Evolutionary conservation across 2,329 filamentous ascomycete species (phyloP), one percentile per base, ranked within the genome.

Genomic region (Pseudopithomyces maydicus): DNA sequence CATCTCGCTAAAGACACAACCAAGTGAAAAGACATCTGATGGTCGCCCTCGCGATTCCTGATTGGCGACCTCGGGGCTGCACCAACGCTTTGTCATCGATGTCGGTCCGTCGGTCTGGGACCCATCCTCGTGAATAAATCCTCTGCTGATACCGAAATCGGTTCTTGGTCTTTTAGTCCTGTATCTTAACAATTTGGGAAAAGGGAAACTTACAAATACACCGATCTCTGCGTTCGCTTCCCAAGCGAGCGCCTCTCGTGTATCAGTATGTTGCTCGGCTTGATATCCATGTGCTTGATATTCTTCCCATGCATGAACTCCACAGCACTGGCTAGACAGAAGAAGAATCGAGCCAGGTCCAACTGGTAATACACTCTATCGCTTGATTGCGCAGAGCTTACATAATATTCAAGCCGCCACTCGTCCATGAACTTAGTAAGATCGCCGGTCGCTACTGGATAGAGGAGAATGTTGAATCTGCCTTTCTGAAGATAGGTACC

Each of bases 241-340:
- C 5, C 11, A 29, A 29, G 26, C 26, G 26, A 8, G 26, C 26
- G 26, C 8, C 26, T 29, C 23, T 26, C 19, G 22, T n/a, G 22
- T 12, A 66, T 43, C 5, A 66, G 59, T 3, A 69, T 59, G 15
- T 68, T 68, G 1, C 53, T 43, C 1, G 67, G 65, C 32, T 69
- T 67, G 8, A 69, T 64, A 14, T 67, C 64, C 59, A 66, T 63
- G 36, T 69, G 65, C 22, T 55, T 61, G 1, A 57, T 65, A 0
- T 48, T 54, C 3, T 55, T n/a, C 1, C 17, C 3, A 12, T 69
- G 65, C 2, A 66, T 41, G 32, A 51, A 64, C 1, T n/a, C 26
- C 2, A 68, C 14, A 22, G 62, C 53, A n/a, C 44, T 42, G 14
- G 57, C 45, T 8, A 62, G 52, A 23, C 61, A 66, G 12, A 44